These are phyloP conservation scores for Sabuloglossum arenarium DNA, from an alignment of 495 filamentous ascomycete species.

Conservation along the genomic window DNA sequence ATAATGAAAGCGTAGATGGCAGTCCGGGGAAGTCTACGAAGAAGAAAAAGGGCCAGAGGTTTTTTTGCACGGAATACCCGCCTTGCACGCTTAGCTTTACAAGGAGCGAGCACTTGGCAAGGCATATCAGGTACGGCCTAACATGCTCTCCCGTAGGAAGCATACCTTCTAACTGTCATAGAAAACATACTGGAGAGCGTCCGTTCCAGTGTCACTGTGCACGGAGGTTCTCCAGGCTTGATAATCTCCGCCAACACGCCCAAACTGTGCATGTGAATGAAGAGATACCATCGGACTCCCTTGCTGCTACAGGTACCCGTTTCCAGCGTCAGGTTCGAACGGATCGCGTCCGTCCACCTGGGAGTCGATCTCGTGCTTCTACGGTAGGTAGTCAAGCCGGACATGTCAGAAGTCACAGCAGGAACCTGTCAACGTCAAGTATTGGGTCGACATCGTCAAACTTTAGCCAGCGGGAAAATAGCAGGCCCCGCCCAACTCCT, in stretches of 20 bases:
- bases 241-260: constrained; percentile 91
- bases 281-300: constrained; percentile 80
- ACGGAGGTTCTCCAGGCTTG: constrained; percentile 84
- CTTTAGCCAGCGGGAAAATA: constrained; percentile 36
- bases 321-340: constrained; percentile 91
- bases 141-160: neutral
- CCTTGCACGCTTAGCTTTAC: constrained; percentile 92
- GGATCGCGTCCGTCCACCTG: constrained; percentile 52
- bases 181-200: constrained; percentile 94
- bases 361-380: constrained; percentile 45
- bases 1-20: constrained; percentile 53
- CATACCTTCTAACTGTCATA: constrained; percentile 13
- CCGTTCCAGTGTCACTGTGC: constrained; percentile 96
- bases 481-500: constrained; percentile 54
- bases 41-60: constrained; percentile 93
- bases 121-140: constrained; percentile 60
- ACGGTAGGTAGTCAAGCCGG: constrained; percentile 48
- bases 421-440: constrained; percentile 72
- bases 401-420: constrained; percentile 52
- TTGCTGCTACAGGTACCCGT: constrained; percentile 80
- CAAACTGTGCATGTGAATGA: constrained; percentile 97
- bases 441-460: constrained; percentile 33
- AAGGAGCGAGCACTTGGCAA: constrained; percentile 82
- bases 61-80: constrained; percentile 94
- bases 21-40: constrained; percentile 46